A percentile compares a stretch with the other conserved stretches of the same genome.
Conservation (phyloP, 2,329 filamentous ascomycete species). For the Penicillium sp. region DNA sequence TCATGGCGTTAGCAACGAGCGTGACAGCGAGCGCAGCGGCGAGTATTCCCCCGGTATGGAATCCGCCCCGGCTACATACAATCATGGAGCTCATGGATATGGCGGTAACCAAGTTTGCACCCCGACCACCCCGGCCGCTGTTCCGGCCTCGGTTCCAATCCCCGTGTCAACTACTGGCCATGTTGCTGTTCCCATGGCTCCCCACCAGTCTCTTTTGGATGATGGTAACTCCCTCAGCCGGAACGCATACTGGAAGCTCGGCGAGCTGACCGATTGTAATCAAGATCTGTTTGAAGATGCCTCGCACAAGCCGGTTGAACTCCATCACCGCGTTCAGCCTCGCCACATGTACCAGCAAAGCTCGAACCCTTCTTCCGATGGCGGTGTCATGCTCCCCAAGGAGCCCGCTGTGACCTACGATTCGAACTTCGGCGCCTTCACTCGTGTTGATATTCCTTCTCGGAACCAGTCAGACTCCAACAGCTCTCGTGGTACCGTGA, state of each 20-base stretch:
- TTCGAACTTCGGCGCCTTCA: neutral
- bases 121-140: neutral
- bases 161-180: neutral
- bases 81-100: neutral
- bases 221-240: neutral
- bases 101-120: neutral
- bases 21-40: neutral
- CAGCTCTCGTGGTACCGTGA: neutral
- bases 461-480: neutral
- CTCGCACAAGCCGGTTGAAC: neutral
- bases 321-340: neutral
- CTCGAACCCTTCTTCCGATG: neutral
- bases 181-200: neutral
- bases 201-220: neutral
- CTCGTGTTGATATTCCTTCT: neutral
- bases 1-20: neutral
- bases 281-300: neutral
- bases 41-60: neutral
- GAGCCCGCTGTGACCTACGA: conserved; percentile 16
- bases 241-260: neutral
- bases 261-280: neutral
- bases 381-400: neutral
- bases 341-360: neutral
- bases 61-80: neutral
- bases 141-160: neutral